Evolutionary conservation across 768 basidiomycete genomes (phyloP), one percentile per base, ranked within the genome.

Genomic region (Mycena maculata): DNA sequence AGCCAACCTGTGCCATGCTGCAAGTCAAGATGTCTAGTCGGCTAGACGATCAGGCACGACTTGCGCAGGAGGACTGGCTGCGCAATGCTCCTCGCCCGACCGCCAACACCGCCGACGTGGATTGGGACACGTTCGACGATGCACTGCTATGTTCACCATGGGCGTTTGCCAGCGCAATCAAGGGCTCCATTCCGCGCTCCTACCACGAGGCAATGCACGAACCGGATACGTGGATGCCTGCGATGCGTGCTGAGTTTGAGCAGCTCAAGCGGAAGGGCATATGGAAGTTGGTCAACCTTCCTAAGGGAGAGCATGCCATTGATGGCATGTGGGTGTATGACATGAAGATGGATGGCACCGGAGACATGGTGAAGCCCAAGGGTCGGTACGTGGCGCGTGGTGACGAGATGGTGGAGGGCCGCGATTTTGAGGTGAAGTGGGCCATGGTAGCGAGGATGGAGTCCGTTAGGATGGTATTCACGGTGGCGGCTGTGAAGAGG

Each of bases 341-440:
- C 8, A 83, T 80, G 80, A 81, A 84, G 7, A 83, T 77, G 65
- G 69, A 65, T 15, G 82, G 18, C 45, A 70, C 68, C 1, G 82
- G 83, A 11, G 52, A 71, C 0, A 69, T 82, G n/a, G 42, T 68
- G 1, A 65, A 75, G 10, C 77, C 79, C 76, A 84, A 84, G 68
- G 83, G 78, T 1, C 56, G 79, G 2, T 73, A 85, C 3, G 81
- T 85, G 22, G 56, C 56, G 15, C 56, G n/a, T 18, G 56, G 56
- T 2, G 56, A 47, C 44, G 31, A 58, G 56, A 47, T 53, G 58
- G 23, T 50, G 1, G 42, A 54, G 39, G 57, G 58, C 1, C 12
- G 25, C 10, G 57, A 66, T 23, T 66, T 66, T n/a, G 48, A 31
- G 6, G 25, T 36, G 22, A 66, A 60, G 23, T 66, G 64, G 64